These are phyloP conservation scores for Amylocystis lapponica DNA, from an alignment of 768 basidiomycete genomes.

Conservation along the genomic window DNA sequence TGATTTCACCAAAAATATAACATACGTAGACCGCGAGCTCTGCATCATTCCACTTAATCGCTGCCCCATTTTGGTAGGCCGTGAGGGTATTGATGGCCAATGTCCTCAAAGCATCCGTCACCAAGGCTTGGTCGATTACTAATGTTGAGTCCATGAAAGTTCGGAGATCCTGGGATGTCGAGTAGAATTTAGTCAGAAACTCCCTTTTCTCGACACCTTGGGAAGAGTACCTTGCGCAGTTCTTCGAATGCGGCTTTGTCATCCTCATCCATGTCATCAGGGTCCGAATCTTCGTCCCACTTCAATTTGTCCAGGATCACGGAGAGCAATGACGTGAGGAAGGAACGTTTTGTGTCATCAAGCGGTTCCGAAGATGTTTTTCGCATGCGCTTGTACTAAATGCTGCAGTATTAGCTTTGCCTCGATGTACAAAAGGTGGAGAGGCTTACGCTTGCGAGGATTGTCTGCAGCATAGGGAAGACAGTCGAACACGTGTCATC, in stretches of 20 bases:
- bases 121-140: conserved; percentile 79
- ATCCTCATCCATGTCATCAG: conserved; percentile 84
- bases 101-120: conserved; percentile 68
- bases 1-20: conserved; percentile 90
- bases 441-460: conserved; percentile 65
- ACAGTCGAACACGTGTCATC: conserved; percentile 86
- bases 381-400: conserved; percentile 76
- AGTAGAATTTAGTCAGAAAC: background rate
- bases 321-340: conserved; percentile 71
- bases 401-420: background rate
- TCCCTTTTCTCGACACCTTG: conserved; percentile 6
- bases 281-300: conserved; percentile 80
- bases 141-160: conserved; percentile 84
- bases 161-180: conserved; percentile 63
- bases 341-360: conserved; percentile 63
- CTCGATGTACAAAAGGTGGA: background rate
- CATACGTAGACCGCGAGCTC: conserved; percentile 93
- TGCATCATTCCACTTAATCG: conserved; percentile 85
- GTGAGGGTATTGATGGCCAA: conserved; percentile 73
- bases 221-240: conserved; percentile 65
- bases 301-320: conserved; percentile 85
- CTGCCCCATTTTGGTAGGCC: conserved; percentile 54
- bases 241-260: conserved; percentile 77
- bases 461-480: conserved; percentile 70
- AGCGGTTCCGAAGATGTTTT: conserved; percentile 57